Evolutionary conservation across 257 asterid species (phyloP).

Genomic region (Echium plantagineum): DNA sequence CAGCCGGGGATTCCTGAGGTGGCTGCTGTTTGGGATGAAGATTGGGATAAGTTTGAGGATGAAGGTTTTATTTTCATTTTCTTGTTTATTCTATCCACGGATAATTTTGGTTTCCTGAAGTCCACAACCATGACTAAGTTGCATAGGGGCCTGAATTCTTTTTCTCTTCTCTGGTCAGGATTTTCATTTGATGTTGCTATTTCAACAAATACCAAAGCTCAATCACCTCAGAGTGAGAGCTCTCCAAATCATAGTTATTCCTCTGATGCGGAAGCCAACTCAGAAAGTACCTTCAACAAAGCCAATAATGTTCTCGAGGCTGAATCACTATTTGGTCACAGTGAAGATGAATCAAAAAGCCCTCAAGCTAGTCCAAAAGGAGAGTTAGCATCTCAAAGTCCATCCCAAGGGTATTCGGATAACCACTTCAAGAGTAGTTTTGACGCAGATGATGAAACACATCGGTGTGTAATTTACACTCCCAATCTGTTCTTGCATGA

Average conservation of each 20-base stretch:
- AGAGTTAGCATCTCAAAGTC: constrained; percentile 47
- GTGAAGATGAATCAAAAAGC: constrained; percentile 81
- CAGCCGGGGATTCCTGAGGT: constrained; percentile 84
- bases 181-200: constrained; percentile 61
- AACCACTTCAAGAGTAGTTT: constrained; percentile 52
- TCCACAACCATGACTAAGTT: constrained; percentile 7
- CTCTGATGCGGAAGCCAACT: constrained; percentile 45
- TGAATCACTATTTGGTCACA: constrained; percentile 40
- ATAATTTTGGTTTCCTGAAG: constrained; percentile 1
- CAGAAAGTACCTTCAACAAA: constrained; percentile 39
- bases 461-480: constrained; percentile 38
- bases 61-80: constrained; percentile 50
- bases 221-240: constrained; percentile 31
- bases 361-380: constrained; percentile 63
- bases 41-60: constrained; percentile 98
- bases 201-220: constrained; percentile 42
- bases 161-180: constrained; percentile 35
- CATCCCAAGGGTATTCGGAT: constrained; percentile 54
- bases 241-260: constrained; percentile 50
- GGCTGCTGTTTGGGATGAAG: constrained; percentile 95
- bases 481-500: constrained; percentile 3
- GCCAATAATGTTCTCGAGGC: constrained; percentile 42
- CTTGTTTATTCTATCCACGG: background rate
- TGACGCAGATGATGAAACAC: constrained; percentile 63
- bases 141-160: constrained; percentile 7